phyloP scores from a whole-genome alignment of 2,329 filamentous ascomycete genomes.

The Exophiala alcalophila region DNA sequence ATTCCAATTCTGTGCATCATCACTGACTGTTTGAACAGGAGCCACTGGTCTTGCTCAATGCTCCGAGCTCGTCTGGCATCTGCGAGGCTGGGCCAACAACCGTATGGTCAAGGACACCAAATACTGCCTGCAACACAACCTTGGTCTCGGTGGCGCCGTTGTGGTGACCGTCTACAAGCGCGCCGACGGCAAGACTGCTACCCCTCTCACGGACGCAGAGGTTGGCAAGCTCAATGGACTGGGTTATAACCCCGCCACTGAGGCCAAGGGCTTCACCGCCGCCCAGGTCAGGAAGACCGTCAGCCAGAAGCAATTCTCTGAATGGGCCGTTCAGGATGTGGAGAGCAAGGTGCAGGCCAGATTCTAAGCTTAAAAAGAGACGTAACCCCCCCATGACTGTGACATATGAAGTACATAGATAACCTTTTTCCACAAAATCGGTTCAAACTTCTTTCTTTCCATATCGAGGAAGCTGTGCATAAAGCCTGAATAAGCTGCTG shows the following conservation, averaged over 20 bases:
- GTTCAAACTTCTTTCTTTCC: too few species aligned
- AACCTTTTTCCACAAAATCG: too few species aligned
- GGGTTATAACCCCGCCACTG: conserved; percentile 88
- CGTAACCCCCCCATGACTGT: too few species aligned
- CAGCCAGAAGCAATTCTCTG: conserved; percentile 65
- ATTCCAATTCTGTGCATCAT: conserved; percentile 2
- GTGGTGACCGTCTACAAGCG: conserved; percentile 88
- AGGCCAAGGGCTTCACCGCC: conserved; percentile 82
- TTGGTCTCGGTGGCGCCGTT: conserved; percentile 85
- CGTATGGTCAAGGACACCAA: conserved; percentile 65
- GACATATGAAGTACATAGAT: too few species aligned
- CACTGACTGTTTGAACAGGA: conserved; percentile 16
- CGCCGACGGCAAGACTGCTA: conserved; percentile 68
- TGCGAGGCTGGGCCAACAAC: conserved; percentile 95
- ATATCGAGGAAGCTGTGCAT: too few species aligned
- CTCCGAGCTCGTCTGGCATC: conserved; percentile 90
- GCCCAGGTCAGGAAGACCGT: conserved; percentile 67
- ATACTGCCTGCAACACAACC: conserved; percentile 83
- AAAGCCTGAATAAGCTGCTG: too few species aligned
- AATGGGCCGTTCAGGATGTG: conserved; percentile 76
- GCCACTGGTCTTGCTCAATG: conserved; percentile 95
- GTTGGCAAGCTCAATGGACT: conserved; percentile 66
- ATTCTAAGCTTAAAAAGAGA: too few species aligned
- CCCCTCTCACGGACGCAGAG: conserved; percentile 58
- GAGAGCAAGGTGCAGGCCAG: conserved; percentile 69